These are phyloP conservation scores for Claviceps sp. DNA, from an alignment of 2,329 filamentous ascomycete species.

Conservation along the genomic window DNA sequence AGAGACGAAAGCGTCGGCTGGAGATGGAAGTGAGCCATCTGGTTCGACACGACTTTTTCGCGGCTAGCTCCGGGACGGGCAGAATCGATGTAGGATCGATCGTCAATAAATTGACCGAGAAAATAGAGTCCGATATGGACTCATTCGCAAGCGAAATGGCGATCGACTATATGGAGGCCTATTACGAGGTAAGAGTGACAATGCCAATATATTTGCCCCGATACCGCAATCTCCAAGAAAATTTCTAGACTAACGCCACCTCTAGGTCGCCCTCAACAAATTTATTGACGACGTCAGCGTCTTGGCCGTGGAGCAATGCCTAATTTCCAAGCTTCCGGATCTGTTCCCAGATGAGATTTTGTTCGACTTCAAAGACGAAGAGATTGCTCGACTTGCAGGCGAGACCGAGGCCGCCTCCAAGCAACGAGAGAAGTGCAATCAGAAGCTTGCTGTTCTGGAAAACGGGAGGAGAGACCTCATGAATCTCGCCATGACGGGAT, in stretches of 20 bases:
- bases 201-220: no score
- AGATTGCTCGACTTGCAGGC: constrained; percentile 1
- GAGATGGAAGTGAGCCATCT: background rate
- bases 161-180: constrained; percentile 25
- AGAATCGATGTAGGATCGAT: background rate
- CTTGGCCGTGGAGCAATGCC: constrained; percentile 12
- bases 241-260: background rate
- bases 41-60: background rate
- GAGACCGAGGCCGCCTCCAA: constrained; percentile 1
- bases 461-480: background rate
- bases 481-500: background rate
- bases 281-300: constrained; percentile 13
- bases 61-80: no score
- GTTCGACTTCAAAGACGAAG: constrained; percentile 8
- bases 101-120: background rate
- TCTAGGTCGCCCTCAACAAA: constrained; percentile 11
- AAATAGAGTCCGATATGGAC: constrained; percentile 2
- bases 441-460: constrained; percentile 5
- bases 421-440: constrained; percentile 1
- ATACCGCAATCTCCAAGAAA: background rate
- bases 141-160: constrained; percentile 4
- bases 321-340: constrained; percentile 9
- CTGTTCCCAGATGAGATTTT: constrained; percentile 11
- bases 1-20: constrained; percentile 5
- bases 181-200: constrained; percentile 23